Evolutionary conservation across 169 alveolate species (phyloP), one percentile per base, ranked within the genome.

Genomic region (Eimeria necatrix): DNA sequence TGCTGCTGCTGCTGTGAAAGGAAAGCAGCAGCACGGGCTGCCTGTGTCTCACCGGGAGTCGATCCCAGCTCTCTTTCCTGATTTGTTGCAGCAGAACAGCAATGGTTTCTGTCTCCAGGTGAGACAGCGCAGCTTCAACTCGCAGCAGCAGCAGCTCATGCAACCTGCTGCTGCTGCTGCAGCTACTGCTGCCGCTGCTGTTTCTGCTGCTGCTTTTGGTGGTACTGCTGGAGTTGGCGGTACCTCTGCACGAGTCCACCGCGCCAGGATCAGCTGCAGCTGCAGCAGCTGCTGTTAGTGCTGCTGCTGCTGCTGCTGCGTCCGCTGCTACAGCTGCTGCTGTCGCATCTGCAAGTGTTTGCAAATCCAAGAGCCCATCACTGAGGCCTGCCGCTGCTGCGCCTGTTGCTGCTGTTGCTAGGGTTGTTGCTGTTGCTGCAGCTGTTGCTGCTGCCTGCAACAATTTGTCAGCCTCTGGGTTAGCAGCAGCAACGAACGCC

Each of bases 11-110:
- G 70, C 70, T 59, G 12, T 59, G 24, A 4, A n/a, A 4, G n/a
- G 80, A 22, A 20, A 52, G 93, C 93, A 59, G 60, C 68, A 60
- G 60, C 56, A 59, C 22, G 83, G 93, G 53, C 48, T 61, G 46
- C 16, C 49, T 18, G 24, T 83, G 70, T 48, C 49, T 26, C 46
- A 86, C 93, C 32, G 93, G 93, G 49, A 64, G 81, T 22, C 93
- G 61, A 48, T 86, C 80, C 93, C 93, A 86, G 26, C 9, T 86
- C 70, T 86, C 93, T 20, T n/a, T 70, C 53, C 53, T 32, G 24
- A 86, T 26, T 4, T 60, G 84, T 22, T 86, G 85, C 52, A 86
- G 70, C 80, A 86, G 61, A 3, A 41, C 22, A n/a, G 46, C 70
- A 12, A 68, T 14, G 32, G 59, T 49, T 32, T 18, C 70, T 14